Evolutionary conservation across 2,329 filamentous ascomycete species (phyloP), one percentile per base, ranked within the genome.

Genomic region (Trichoderma hamatum): DNA sequence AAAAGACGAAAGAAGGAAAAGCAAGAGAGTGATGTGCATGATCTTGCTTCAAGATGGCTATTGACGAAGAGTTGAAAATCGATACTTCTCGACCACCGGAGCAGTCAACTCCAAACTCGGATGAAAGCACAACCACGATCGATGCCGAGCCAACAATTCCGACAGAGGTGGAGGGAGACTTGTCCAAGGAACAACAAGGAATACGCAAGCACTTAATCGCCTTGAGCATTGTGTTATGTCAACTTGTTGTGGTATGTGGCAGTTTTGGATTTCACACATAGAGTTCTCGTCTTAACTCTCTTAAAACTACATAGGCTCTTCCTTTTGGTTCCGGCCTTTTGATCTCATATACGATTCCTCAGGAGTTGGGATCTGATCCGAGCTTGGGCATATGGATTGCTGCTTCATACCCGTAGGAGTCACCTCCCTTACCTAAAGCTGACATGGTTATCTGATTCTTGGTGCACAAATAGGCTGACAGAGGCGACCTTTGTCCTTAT

Each of bases 301-400:
- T 21, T 21, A 5, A 24, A 46, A 19, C 14, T 9, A 19, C 24
- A 2, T 34, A 66, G 62, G 62, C 62, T 66, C 62, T 66, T 46
- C 62, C 62, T 66, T 66, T 66, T n/a, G 62, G 62, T 39, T 66
- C 62, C 24, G 62, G 62, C 16, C 62, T 66, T n/a, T 66, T 66
- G 36, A 36, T 46, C 3, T 52, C 62, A 26, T 66, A 56, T 49
- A 56, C 51, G n/a, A 55, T 66, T 24, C 62, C 62, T 14, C 34
- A 52, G 5, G 10, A 56, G 34, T n/a, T 56, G 10, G 62, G 52
- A 11, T n/a, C 51, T 5, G 49, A 66, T 14, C 36, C 52, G 10
- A 54, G 26, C 9, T 10, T 66, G 26, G 62, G 62, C 10, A 66
- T 66, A 16, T 66, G 62, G 62, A 66, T 66, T 46, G 62, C 62